Base-by-base conservation (phyloP, 495 filamentous ascomycete genomes). In the Podospora australis region DNA sequence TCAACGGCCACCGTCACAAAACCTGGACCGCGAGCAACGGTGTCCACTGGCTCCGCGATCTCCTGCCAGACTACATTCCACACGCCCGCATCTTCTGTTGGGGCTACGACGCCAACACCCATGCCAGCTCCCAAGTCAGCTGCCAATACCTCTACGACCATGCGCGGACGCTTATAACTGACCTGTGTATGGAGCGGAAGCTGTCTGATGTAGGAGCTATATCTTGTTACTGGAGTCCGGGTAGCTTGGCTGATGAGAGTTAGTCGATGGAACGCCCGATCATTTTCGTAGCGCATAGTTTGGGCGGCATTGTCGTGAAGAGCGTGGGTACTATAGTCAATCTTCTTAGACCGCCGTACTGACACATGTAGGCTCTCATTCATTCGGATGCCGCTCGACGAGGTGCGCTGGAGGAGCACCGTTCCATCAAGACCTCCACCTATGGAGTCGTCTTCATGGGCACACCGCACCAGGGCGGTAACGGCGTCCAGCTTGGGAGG, bases 261-360 rank as follows among this genome's bases (percentile, higher is more conserved):
- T 28, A 53, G 50, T 36, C 50, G 2, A 32, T 43, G 10, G 39
- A 34, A 6, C 44, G 56, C 21, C 58, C 59, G 6, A 52, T 63
- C 28, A 40, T 68, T 11, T 68, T 68, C 44, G 35, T 70, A 32
- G 60, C 59, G 29, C 64, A 70, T 44, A 70, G 65, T 44, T 41
- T 68, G 8, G 67, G 67, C 14, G 65, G 67, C 0, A 60, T 70
- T 13, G 49, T 68, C 1, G 49, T 65, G 39, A 68, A 68, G 45
- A 62, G 60, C 29, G 65, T 53, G n/a, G 14, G 44, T 48, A 35
- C 4, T 24, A 43, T 25, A 10, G 14, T 46, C 6, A 16, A 52
- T 32, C 26, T 6, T n/a, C n/a, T 34, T 19, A 2, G 30, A 20
- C 30, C 41, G 29, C 20, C 7, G 26, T 24, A 30, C 40, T 51